These are phyloP conservation scores for Mycoemilia scoparia DNA, from an alignment of 192 early-diverging fungal genomes.

Conservation along the genomic window DNA sequence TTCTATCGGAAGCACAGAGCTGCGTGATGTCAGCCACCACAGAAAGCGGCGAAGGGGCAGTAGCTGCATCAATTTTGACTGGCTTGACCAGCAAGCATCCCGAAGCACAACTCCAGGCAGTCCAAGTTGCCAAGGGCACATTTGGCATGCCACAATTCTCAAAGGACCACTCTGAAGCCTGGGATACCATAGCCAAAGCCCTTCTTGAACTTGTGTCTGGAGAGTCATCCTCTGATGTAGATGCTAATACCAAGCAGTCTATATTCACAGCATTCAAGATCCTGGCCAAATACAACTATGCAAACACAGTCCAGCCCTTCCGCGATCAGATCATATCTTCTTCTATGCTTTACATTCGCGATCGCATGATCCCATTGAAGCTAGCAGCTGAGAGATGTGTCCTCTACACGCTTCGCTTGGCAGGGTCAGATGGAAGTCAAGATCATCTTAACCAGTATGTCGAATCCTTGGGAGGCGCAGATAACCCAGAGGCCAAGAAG, in stretches of 20 bases:
- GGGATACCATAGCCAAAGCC: too few relatives aligned
- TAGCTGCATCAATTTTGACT: constrained; percentile 39
- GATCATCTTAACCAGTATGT: constrained; percentile 16
- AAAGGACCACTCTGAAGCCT: background rate
- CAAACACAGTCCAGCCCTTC: constrained; percentile 25
- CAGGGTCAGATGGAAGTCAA: constrained; percentile 10
- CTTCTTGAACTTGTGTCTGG: constrained; percentile 8
- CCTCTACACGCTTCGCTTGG: constrained; percentile 48
- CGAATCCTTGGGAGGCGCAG: constrained; percentile 26
- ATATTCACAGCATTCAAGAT: constrained; percentile 36
- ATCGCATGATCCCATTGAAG: constrained; percentile 68
- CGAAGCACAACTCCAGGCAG: constrained; percentile 10
- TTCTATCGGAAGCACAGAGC: constrained; percentile 40
- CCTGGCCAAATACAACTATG: constrained; percentile 30
- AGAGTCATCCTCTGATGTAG: constrained; percentile 6
- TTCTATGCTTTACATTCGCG: constrained; percentile 53
- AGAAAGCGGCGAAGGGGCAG: constrained; percentile 35
- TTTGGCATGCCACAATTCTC: background rate
- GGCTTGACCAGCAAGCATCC: constrained; percentile 29
- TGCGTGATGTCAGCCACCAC: constrained; percentile 33
- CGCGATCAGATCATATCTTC: constrained; percentile 38
- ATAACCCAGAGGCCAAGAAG: constrained; percentile 25
- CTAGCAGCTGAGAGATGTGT: constrained; percentile 68
- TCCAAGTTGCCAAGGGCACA: constrained; percentile 6
- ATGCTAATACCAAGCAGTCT: constrained; percentile 28